Evolutionary conservation across 2,329 filamentous ascomycete genomes (phyloP).

Genomic region (Rhynchosporium graminicola): DNA sequence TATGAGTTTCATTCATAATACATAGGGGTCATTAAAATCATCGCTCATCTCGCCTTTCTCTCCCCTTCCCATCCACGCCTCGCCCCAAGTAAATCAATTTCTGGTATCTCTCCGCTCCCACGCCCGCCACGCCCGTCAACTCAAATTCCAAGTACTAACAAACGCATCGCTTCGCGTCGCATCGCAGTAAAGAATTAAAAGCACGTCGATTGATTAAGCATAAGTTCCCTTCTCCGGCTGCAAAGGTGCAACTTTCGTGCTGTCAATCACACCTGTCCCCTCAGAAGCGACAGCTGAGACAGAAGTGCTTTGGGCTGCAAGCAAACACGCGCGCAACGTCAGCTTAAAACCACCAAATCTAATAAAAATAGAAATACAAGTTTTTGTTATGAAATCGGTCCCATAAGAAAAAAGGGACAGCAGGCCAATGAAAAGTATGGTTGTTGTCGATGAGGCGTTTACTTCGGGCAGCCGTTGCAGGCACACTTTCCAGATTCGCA

Average conservation of each 20-base stretch:
- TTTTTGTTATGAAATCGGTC: background rate
- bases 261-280: conserved; percentile 31
- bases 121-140: background rate
- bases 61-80: background rate
- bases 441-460: conserved; percentile 9
- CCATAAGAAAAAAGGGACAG: background rate
- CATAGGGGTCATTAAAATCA: background rate
- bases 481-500: conserved; percentile 45
- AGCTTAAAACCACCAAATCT: conserved; percentile 30
- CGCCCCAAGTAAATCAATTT: background rate
- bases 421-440: conserved; percentile 17
- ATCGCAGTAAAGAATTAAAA: conserved; percentile 19
- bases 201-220: conserved; percentile 25
- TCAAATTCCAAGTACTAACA: background rate
- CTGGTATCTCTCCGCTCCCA: conserved; percentile 4
- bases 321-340: conserved; percentile 29
- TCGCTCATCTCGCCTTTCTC: background rate
- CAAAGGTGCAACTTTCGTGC: conserved; percentile 36
- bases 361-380: conserved; percentile 28
- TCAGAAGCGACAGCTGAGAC: conserved; percentile 28
- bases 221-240: conserved; percentile 35
- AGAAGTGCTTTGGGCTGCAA: conserved; percentile 28
- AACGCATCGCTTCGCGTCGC: conserved; percentile 10
- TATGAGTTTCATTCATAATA: conserved; percentile 11
- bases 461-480: conserved; percentile 39